Evolutionary conservation across 345 rosid genomes (phyloP), one percentile per base, ranked within the genome.

Genomic region (Rhizophora apiculata): DNA sequence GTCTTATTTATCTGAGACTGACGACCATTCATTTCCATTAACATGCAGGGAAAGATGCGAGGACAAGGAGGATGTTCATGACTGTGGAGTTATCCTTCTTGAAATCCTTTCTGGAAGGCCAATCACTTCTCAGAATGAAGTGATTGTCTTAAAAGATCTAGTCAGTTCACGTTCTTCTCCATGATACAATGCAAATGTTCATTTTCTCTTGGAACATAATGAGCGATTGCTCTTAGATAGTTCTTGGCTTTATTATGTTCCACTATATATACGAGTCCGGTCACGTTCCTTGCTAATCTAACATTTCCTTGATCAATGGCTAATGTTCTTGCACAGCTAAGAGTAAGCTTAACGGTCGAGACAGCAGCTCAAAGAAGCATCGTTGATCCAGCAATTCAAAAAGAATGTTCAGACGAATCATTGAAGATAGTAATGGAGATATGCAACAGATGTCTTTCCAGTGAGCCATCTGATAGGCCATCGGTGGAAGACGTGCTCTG

Each of bases 71-170:
- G 87, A 88, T 65, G 74, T 84, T 16, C 75, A 74, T 55, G 89
- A 83, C 68, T 59, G 83, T 15, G 93, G 93, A 56, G 85, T 86
- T 9, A 86, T 88, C 80, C 65, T 88, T 37, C 76, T 83, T 2
- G 90, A 88, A 77, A 78, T 86, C 61, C 79, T 88, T 1, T 79
- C 68, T 1, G 90, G 90, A 76, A 79, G 88, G 69, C 84, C 86
- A 15, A 74, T 86, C 69, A 66, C 30, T 5, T 80, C 82, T 56
- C 37, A 62, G 8, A 70, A 81, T 30, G 87, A 86, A 54, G 84
- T 76, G 6, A 36, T 39, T 57, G 69, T 80, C 1, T 70, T 67
- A 3, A 82, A 82, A 79, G 87, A 86, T 69, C 72, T 86, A n/a
- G 90, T 85, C 63, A 80, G 89, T 77, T 22, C 8, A 55, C 39